These are phyloP conservation scores for Cadophora sp. DNA, from an alignment of 2,329 filamentous ascomycete species.

Conservation along the genomic window DNA sequence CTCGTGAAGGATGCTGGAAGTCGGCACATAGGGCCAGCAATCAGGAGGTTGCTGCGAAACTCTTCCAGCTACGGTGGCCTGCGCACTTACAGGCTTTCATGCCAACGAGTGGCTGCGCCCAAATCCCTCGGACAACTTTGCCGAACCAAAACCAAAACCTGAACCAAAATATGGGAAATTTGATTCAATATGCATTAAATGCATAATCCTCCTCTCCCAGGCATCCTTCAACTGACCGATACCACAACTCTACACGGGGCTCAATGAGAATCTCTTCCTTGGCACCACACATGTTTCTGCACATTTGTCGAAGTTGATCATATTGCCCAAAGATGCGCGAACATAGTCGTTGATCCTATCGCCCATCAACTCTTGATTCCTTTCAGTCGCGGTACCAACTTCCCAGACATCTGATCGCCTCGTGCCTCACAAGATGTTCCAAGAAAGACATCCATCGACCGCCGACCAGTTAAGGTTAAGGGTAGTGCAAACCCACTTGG, in stretches of 20 bases:
- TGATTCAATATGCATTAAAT: constrained; percentile 6
- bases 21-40: background rate
- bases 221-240: background rate
- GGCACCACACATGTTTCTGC: constrained; percentile 6
- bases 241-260: background rate
- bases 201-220: background rate
- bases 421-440: constrained; percentile 3
- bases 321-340: too few species aligned
- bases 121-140: constrained; percentile 7
- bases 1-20: constrained; percentile 7
- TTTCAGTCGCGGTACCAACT: background rate
- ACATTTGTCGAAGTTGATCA: background rate
- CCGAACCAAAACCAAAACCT: background rate
- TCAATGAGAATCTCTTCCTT: background rate
- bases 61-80: background rate
- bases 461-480: background rate
- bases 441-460: background rate
- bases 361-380: constrained; percentile 12
- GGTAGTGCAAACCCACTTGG: background rate
- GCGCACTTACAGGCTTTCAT: constrained; percentile 5
- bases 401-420: constrained; percentile 8
- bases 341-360: too few species aligned
- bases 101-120: background rate
- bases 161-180: constrained; percentile 7
- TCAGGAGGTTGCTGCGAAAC: constrained; percentile 4